Evolutionary conservation across 805 yeast genomes (phyloP), one percentile per base, ranked within the genome.

Genomic region (Danielia oregonensis): DNA sequence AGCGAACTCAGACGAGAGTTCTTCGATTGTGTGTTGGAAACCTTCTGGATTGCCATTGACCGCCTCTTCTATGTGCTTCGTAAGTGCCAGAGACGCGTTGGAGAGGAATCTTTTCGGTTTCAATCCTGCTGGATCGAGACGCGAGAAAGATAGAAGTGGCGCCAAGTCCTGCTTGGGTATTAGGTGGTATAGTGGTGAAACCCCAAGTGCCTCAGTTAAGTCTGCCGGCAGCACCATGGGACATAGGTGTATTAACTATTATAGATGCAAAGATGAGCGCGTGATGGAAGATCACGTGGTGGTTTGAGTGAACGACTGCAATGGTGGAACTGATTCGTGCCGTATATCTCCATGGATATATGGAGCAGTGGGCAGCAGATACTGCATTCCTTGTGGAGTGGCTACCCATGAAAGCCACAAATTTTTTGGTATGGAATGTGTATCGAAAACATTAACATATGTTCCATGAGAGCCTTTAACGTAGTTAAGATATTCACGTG

Each of bases 401-500:
- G 68, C 68, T 1, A 63, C 14, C 73, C 73, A 67, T 40, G 55
- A 55, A 13, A 61, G 43, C 40, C 54, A 61, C 24, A 62, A 41
- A 37, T 66, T 67, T 15, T 46, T 42, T 21, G 44, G 33, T 1
- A 58, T 25, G 11, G 52, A 50, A 4, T 37, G 29, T 3, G 58
- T 50, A 21, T 57, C 51, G 36, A 45, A 65, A 14, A 59, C 63
- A 46, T 65, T 65, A 19, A 54, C 48, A 37, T 47, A 65, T 9
- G 16, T 16, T 19, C 46, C 44, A 12, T 49, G 53, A 4, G 60
- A 50, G 8, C 70, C 65, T 6, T 65, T 59, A 17, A 38, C 39
- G 29, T 68, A 57, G 47, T 72, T 74, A 32, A 86, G 59, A 49
- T 72, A 85, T 46, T 86, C 95, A 42, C 88, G 67, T 5, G 95